Conservation (phyloP, 495 filamentous ascomycete species). For the Xylaria acuta region DNA sequence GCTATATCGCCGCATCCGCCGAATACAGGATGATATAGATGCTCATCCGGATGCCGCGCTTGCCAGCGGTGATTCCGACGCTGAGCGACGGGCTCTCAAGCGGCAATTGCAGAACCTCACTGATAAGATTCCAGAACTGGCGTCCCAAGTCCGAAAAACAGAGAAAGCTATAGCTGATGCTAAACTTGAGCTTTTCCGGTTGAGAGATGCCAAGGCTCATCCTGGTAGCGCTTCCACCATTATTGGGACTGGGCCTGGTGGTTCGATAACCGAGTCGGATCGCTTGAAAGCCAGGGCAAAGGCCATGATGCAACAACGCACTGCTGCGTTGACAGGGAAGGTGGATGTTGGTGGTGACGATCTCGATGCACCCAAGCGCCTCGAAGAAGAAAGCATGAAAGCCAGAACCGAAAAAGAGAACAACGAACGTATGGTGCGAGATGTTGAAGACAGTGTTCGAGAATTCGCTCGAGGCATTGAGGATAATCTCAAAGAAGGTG, state of each 20-base stretch:
- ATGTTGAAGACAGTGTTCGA: slow-evolving; percentile 96
- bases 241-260: slow-evolving; percentile 92
- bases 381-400: slow-evolving; percentile 86
- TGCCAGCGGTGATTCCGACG: slow-evolving; percentile 77
- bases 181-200: slow-evolving; percentile 89
- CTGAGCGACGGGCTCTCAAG: slow-evolving; percentile 82
- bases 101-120: slow-evolving; percentile 87
- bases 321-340: slow-evolving; percentile 89
- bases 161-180: slow-evolving; percentile 94
- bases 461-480: slow-evolving; percentile 86
- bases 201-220: slow-evolving; percentile 91
- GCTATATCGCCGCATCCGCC: slow-evolving; percentile 87
- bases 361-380: slow-evolving; percentile 75
- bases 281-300: slow-evolving; percentile 92
- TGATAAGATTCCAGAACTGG: slow-evolving; percentile 89
- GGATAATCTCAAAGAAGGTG: slow-evolving; percentile 82
- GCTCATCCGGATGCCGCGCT: slow-evolving; percentile 81
- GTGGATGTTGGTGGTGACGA: slow-evolving; percentile 68
- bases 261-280: slow-evolving; percentile 89
- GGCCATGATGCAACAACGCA: slow-evolving; percentile 97
- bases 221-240: slow-evolving; percentile 82
- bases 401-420: slow-evolving; percentile 85
- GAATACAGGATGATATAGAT: slow-evolving; percentile 98
- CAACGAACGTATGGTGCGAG: slow-evolving; percentile 93
- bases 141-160: slow-evolving; percentile 86